Evolutionary conservation across 225 moss, liverwort and hornwort genomes (phyloP).

Genomic region (Physcomitrellopsis africana): DNA sequence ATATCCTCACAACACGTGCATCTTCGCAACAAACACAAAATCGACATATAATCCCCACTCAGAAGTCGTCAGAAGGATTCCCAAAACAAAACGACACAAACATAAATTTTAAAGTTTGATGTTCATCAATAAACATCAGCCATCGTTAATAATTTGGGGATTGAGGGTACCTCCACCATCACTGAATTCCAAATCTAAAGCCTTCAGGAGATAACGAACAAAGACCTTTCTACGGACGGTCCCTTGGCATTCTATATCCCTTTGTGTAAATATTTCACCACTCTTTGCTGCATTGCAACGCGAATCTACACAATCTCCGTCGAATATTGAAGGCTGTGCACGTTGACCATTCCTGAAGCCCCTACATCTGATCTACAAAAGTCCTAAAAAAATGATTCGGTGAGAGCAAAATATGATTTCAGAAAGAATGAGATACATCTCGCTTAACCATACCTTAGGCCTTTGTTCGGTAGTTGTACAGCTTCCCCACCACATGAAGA

Average conservation of each 20-base stretch:
- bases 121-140: background rate
- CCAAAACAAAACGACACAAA: background rate
- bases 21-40: too few species aligned
- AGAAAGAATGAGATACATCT: slow-evolving; percentile 14
- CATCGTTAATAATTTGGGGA: background rate
- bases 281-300: background rate
- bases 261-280: too few species aligned
- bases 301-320: too few species aligned
- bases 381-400: background rate
- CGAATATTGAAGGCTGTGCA: too few species aligned
- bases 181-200: too few species aligned
- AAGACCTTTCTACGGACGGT: too few species aligned
- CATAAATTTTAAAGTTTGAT: background rate
- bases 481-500: slow-evolving; percentile 74
- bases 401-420: background rate
- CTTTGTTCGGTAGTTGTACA: slow-evolving; percentile 57
- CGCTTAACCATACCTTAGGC: slow-evolving; percentile 32
- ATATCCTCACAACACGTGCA: too few species aligned
- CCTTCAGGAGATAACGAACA: too few species aligned
- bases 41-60: background rate
- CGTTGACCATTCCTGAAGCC: background rate
- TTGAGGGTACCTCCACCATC: too few species aligned
- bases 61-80: background rate
- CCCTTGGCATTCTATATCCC: too few species aligned
- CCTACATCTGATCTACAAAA: background rate